phyloP scores from a whole-genome alignment of 2,329 filamentous ascomycete species.

The Claviceps pazoutovae region DNA sequence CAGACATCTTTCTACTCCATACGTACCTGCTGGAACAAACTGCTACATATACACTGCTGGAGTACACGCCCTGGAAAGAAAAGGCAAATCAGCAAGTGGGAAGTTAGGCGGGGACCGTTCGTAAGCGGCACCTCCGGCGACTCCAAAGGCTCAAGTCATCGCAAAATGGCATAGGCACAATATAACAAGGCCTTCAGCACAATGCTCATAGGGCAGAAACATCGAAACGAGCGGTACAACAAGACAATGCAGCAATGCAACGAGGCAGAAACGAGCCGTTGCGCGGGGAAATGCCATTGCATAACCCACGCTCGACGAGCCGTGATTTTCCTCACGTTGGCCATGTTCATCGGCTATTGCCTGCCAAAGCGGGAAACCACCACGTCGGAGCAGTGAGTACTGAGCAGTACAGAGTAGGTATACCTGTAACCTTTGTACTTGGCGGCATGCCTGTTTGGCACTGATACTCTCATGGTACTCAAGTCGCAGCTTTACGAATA shows the following conservation, averaged over 20 bases:
- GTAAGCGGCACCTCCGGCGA: background rate
- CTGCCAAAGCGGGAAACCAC: background rate
- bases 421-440: background rate
- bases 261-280: background rate
- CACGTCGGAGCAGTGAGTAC: background rate
- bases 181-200: background rate
- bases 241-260: background rate
- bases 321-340: background rate
- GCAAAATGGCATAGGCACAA: background rate
- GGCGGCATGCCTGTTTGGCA: background rate
- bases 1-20: too few species aligned
- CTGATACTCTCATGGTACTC: too few species aligned
- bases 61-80: too few species aligned
- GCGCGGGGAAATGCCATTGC: background rate
- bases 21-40: too few species aligned
- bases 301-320: background rate
- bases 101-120: background rate
- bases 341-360: background rate
- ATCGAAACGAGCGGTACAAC: background rate
- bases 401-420: background rate
- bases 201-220: background rate
- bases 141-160: background rate
- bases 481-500: too few species aligned
- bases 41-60: too few species aligned
- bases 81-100: too few species aligned